These are phyloP conservation scores for Yamadazyma buinensis DNA, from an alignment of 1,139 yeast species.

Conservation along the genomic window DNA sequence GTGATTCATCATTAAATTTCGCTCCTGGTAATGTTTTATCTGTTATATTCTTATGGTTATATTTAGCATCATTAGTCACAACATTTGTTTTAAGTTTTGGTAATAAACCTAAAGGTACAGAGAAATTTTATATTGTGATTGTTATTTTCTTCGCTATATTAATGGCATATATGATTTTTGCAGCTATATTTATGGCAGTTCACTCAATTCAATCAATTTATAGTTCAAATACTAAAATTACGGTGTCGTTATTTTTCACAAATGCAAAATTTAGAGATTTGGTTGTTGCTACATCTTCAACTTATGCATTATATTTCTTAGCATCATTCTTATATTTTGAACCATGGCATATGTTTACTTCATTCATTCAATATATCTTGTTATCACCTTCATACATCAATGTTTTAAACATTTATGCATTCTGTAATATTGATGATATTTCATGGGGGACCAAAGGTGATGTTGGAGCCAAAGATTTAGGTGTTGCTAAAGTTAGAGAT, in stretches of 20 bases:
- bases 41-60: slow-evolving; percentile 84
- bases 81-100: slow-evolving; percentile 92
- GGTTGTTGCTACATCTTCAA: slow-evolving; percentile 46
- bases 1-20: slow-evolving; percentile 42
- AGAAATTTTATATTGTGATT: slow-evolving; percentile 74
- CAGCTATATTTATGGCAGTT: slow-evolving; percentile 48
- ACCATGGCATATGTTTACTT: slow-evolving; percentile 52
- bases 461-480: slow-evolving; percentile 42
- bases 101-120: slow-evolving; percentile 91
- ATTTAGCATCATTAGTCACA: slow-evolving; percentile 81
- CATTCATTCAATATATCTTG: slow-evolving; percentile 43
- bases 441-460: slow-evolving; percentile 54
- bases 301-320: slow-evolving; percentile 44
- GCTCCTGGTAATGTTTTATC: slow-evolving; percentile 76
- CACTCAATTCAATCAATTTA: slow-evolving; percentile 38
- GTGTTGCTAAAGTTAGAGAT: slow-evolving; percentile 60
- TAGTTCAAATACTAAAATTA: slow-evolving; percentile 24
- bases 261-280: slow-evolving; percentile 45
- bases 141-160: slow-evolving; percentile 85
- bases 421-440: slow-evolving; percentile 48
- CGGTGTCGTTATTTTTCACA: slow-evolving; percentile 37
- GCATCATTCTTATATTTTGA: slow-evolving; percentile 47
- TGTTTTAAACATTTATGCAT: slow-evolving; percentile 47
- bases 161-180: slow-evolving; percentile 87
- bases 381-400: slow-evolving; percentile 47